These are phyloP conservation scores for Alternaria ethzedia DNA, from an alignment of 2,329 filamentous ascomycete species.

Conservation along the genomic window DNA sequence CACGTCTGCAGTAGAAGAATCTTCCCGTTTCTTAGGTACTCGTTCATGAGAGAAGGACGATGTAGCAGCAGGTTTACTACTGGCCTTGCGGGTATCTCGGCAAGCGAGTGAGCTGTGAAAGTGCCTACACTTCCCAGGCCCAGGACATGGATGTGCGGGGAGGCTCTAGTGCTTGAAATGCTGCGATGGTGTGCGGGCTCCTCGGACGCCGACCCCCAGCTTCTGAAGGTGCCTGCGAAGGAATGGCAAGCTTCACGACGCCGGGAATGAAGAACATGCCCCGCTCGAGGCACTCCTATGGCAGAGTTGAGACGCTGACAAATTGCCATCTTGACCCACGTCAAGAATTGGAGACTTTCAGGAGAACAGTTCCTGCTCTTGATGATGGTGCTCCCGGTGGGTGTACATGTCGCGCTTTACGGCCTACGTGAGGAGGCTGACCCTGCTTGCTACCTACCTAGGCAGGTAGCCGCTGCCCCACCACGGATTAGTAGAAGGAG, in stretches of 20 bases:
- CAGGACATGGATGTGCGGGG: conserved; percentile 8
- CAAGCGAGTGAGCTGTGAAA: conserved; percentile 12
- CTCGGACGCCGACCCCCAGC: neutral
- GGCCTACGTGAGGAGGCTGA: neutral
- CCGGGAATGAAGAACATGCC: neutral
- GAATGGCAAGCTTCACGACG: neutral
- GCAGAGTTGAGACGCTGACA: neutral
- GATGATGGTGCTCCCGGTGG: neutral
- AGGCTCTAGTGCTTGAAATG: neutral
- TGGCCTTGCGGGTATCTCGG: conserved; percentile 4
- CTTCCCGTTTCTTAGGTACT: neutral
- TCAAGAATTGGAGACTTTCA: neutral
- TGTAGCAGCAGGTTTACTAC: conserved; percentile 5
- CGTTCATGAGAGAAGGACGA: conserved; percentile 2
- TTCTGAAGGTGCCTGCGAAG: neutral
- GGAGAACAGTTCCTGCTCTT: neutral
- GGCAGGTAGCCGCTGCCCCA: neutral
- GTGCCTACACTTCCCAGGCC: conserved; percentile 3
- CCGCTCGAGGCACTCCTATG: neutral
- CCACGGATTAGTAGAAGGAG: neutral
- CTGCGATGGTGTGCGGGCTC: neutral
- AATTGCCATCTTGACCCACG: neutral
- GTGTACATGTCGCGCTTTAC: neutral
- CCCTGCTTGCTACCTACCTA: neutral
- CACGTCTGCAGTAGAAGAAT: conserved; percentile 1